Conservation (phyloP, 768 basidiomycete genomes). For the Mycena filopes region DNA sequence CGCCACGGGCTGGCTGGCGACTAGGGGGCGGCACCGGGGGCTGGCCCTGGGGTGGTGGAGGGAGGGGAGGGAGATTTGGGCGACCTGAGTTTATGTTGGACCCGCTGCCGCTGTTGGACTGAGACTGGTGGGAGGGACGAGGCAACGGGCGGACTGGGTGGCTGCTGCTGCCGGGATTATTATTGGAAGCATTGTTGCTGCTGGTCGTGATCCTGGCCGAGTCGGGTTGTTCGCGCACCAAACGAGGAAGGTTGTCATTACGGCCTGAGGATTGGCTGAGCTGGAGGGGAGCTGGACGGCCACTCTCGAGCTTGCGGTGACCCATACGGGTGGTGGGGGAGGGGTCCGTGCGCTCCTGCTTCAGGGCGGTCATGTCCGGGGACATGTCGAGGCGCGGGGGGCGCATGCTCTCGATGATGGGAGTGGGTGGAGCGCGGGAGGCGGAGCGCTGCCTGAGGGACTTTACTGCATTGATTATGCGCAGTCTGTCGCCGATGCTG, state of each 20-base stretch:
- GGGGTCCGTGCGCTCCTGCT: conserved; percentile 36
- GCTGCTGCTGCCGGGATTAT: not conserved
- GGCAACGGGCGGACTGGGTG: conserved; percentile 53
- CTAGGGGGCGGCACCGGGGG: conserved; percentile 64
- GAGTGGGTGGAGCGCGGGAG: conserved; percentile 32
- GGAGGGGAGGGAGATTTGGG: conserved; percentile 69
- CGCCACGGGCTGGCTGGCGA: conserved; percentile 49
- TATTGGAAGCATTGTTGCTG: conserved; percentile 5
- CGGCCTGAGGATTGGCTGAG: conserved; percentile 65
- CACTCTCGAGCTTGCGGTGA: conserved; percentile 64
- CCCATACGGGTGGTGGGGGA: conserved; percentile 44
- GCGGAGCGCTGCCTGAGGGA: conserved; percentile 70
- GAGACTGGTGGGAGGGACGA: conserved; percentile 51
- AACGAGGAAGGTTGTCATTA: conserved; percentile 71
- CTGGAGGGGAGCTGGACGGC: conserved; percentile 85
- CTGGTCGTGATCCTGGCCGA: conserved; percentile 52
- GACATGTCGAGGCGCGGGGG: conserved; percentile 31
- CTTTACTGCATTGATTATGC: conserved; percentile 89
- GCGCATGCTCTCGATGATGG: conserved; percentile 27
- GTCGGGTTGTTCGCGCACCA: conserved; percentile 75
- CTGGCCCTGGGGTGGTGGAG: conserved; percentile 74
- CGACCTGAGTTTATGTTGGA: conserved; percentile 50
- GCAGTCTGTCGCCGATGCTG: conserved; percentile 91
- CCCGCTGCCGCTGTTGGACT: conserved; percentile 45
- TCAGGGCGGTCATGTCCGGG: conserved; percentile 15